Conservation (phyloP, 2,329 filamentous ascomycete genomes). For the Aureobasidium mangrovei region DNA sequence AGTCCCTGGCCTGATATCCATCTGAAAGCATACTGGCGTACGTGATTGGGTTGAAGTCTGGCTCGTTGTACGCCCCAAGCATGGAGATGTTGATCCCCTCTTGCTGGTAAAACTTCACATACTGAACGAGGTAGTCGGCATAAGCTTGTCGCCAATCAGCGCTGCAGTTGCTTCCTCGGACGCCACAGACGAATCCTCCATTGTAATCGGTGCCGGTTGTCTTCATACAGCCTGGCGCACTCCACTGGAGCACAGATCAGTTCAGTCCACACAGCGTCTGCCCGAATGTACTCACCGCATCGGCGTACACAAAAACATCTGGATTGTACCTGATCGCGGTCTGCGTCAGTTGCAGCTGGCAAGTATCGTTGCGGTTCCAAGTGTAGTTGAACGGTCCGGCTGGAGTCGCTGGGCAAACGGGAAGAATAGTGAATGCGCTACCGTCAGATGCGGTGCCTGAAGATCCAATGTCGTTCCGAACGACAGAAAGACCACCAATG, state of each 20-base stretch:
- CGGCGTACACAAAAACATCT: slow-evolving; percentile 20
- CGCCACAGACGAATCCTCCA: slow-evolving; percentile 19
- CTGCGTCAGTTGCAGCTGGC: slow-evolving; percentile 18
- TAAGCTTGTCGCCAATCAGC: slow-evolving; percentile 39
- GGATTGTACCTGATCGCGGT: slow-evolving; percentile 19
- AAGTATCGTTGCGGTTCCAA: slow-evolving; percentile 16
- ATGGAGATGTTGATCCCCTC: slow-evolving; percentile 33
- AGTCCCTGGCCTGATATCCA: slow-evolving; percentile 20
- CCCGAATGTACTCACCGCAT: slow-evolving; percentile 8
- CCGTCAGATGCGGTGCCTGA: background rate
- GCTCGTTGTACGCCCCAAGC: slow-evolving; percentile 18
- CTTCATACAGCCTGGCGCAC: slow-evolving; percentile 20
- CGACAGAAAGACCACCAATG: slow-evolving; percentile 18
- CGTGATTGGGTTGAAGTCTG: slow-evolving; percentile 20
- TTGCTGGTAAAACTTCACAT: slow-evolving; percentile 39
- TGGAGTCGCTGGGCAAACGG: slow-evolving; percentile 17
- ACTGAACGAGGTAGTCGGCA: slow-evolving; percentile 41
- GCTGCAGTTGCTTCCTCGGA: slow-evolving; percentile 19
- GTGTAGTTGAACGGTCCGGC: slow-evolving; percentile 18
- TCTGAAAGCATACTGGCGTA: slow-evolving; percentile 21
- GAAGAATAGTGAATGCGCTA: slow-evolving; percentile 16
- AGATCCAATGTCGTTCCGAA: slow-evolving; percentile 21
- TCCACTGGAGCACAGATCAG: slow-evolving; percentile 11
- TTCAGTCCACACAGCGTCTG: too few species aligned
- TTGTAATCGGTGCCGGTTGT: slow-evolving; percentile 16